Conservation (phyloP, 345 rosid species). For the Viola odorata region DNA sequence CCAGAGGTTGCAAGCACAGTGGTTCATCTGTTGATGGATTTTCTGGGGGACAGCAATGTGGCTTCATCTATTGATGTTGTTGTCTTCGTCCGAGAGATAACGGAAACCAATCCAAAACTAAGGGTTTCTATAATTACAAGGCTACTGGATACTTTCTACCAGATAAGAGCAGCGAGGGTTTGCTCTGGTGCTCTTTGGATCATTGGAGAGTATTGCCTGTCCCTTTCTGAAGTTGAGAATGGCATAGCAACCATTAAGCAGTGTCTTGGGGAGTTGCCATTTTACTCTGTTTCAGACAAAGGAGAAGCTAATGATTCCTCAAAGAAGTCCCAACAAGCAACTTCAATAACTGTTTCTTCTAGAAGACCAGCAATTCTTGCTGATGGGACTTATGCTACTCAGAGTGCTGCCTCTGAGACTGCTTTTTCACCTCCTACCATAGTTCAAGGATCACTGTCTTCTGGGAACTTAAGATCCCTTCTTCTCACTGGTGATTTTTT, state of each 20-base stretch:
- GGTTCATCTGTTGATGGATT: constrained; percentile 88
- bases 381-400: constrained; percentile 88
- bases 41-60: constrained; percentile 81
- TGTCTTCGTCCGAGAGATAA: constrained; percentile 76
- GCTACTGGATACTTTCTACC: constrained; percentile 80
- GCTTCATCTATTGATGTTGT: constrained; percentile 83
- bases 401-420: constrained; percentile 87
- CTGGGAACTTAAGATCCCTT: constrained; percentile 85
- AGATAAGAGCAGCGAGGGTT: constrained; percentile 80
- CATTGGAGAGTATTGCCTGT: constrained; percentile 81
- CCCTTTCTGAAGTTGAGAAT: constrained; percentile 80
- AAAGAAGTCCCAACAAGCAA: constrained; percentile 50
- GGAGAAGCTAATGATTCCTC: constrained; percentile 58
- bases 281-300: constrained; percentile 63
- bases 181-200: constrained; percentile 93
- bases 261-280: constrained; percentile 85
- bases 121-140: constrained; percentile 81
- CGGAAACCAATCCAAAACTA: constrained; percentile 73
- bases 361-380: constrained; percentile 84
- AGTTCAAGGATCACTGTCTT: constrained; percentile 66
- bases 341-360: constrained; percentile 58
- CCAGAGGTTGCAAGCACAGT: constrained; percentile 94
- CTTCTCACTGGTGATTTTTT: constrained; percentile 92
- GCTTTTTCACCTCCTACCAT: constrained; percentile 70
- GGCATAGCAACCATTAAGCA: constrained; percentile 78